Evolutionary conservation across 495 filamentous ascomycete species (phyloP).

Genomic region (Glutinoglossum americanum): DNA sequence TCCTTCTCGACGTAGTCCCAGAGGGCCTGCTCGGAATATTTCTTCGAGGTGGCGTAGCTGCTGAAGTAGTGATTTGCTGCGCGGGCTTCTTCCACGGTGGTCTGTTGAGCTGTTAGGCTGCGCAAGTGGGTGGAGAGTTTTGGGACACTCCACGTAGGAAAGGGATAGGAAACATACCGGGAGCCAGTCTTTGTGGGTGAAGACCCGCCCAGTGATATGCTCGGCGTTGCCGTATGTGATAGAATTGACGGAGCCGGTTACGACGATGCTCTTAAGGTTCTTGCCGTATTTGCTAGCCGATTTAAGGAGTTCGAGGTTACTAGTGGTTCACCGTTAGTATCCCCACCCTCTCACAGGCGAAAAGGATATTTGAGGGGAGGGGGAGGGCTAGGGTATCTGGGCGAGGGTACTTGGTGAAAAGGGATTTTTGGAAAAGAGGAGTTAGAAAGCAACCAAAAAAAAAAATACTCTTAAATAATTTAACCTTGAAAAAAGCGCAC

Average conservation of each 20-base stretch:
- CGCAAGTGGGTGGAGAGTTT: too few relatives aligned
- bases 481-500: too few relatives aligned
- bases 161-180: conserved; percentile 12
- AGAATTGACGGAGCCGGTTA: conserved; percentile 29
- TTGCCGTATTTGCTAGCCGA: conserved; percentile 13
- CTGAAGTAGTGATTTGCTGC: conserved; percentile 10
- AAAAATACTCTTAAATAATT: too few relatives aligned
- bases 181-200: conserved; percentile 28
- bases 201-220: conserved; percentile 13
- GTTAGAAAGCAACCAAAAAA: too few relatives aligned
- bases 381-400: too few relatives aligned
- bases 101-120: background rate
- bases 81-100: conserved; percentile 19
- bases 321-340: background rate
- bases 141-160: too few relatives aligned
- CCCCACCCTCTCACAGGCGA: too few relatives aligned
- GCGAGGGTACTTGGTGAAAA: too few relatives aligned
- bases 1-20: conserved; percentile 35
- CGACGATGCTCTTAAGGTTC: conserved; percentile 25
- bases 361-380: too few relatives aligned
- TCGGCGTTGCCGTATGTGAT: conserved; percentile 16
- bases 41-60: conserved; percentile 28
- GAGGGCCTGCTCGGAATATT: conserved; percentile 24
- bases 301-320: conserved; percentile 13
- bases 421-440: too few relatives aligned